Base-by-base conservation (phyloP, 179 eudicot species). In the Vitellaria paradoxa region DNA sequence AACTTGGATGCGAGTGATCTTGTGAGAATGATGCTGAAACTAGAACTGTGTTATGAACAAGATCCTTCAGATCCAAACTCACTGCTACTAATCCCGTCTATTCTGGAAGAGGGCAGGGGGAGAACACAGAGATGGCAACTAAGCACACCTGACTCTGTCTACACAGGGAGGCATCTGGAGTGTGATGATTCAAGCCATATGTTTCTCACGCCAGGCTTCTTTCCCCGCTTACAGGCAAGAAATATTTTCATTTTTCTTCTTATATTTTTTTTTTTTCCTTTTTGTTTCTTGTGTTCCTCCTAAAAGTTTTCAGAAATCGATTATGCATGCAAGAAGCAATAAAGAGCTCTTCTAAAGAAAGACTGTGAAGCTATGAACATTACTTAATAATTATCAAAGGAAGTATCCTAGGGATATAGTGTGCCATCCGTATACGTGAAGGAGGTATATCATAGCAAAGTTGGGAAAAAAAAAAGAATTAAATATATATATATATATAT, bases 121-220 rank as follows among this genome's bases (percentile, higher is more conserved):
- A 91, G 82, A 81, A 84, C 87, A 45, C 98, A 85, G 75, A 96
- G 85, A 76, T 96, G 99, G 99, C 90, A 83, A 81, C 78, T 86
- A 52, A 83, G 79, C 77, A 80, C 89, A 65, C 78, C 87, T 52
- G 93, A 90, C 21, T 85, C 89, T 64, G 83, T 87, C 59, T 93
- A 86, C 71, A 84, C 88, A 70, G 99, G 99, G 76, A 81, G 98
- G 65, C 99, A 90, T 82, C 87, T 96, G 18, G 89, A 93, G 74
- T 96, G 97, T 64, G 92, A 93, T 84, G 97, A 93, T 80, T 93
- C 97, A 59, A 87, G 97, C 85, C 97, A 84, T 86, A 82, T 84
- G 89, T 88, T 91, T 57, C 86, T 93, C 60, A 89, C 93, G 55
- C 96, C 94, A 17, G 90, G 89, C 65, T 93, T 93, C 88, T 96